Conservation (phyloP, 1,284 basidiomycete genomes). For the Apiotrichum gracile region DNA sequence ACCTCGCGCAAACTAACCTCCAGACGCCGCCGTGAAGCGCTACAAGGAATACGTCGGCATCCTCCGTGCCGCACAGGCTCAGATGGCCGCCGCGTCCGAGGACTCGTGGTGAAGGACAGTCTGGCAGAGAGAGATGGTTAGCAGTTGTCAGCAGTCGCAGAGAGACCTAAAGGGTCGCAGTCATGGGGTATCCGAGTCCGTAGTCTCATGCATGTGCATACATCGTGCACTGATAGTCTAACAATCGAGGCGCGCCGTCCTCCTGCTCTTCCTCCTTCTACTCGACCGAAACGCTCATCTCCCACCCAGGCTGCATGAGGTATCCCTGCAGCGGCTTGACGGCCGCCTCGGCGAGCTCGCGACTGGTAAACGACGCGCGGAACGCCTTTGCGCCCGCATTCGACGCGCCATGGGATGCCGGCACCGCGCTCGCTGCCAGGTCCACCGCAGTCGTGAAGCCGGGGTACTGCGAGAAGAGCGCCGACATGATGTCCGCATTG, state of each 20-base stretch:
- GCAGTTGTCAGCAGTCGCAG: too few species aligned
- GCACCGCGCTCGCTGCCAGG: slow-evolving; percentile 19
- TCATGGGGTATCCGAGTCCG: neutral
- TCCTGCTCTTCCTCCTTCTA: neutral
- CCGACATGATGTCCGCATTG: slow-evolving; percentile 30
- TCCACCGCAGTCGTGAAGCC: slow-evolving; percentile 25
- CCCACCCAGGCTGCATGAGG: slow-evolving; percentile 43
- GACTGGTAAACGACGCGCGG: slow-evolving; percentile 24
- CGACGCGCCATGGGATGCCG: slow-evolving; percentile 28
- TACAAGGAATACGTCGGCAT: neutral
- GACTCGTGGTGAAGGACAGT: too few species aligned
- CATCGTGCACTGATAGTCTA: neutral
- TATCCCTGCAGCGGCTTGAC: slow-evolving; percentile 29
- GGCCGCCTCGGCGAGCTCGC: slow-evolving; percentile 25
- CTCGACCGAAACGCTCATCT: slow-evolving; percentile 34
- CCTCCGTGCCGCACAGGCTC: slow-evolving; percentile 10
- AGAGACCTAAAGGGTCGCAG: neutral
- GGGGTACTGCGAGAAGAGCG: slow-evolving; percentile 32
- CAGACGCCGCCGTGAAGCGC: neutral
- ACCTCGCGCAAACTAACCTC: neutral
- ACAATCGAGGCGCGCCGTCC: too few species aligned
- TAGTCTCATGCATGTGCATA: neutral
- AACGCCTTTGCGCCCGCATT: slow-evolving; percentile 35
- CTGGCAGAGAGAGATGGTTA: too few species aligned
- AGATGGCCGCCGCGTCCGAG: neutral